phyloP scores from a whole-genome alignment of 2,329 filamentous ascomycete genomes.

The Talaromyces sp. region DNA sequence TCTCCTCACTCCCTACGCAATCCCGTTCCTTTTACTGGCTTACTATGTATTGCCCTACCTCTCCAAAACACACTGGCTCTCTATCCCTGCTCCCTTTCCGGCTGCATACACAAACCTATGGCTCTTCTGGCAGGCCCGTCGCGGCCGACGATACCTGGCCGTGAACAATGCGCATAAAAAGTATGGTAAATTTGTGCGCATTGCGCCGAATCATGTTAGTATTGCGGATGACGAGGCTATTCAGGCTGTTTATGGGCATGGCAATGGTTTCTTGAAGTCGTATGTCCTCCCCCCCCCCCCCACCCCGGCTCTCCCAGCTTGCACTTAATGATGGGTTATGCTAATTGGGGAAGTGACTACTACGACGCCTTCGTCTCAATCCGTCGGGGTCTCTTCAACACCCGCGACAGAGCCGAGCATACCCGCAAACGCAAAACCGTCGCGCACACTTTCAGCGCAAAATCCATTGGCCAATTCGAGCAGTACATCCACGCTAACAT shows the following conservation, averaged over 20 bases:
- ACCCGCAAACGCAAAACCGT: conserved; percentile 86
- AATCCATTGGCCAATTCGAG: conserved; percentile 80
- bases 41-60: conserved; percentile 61
- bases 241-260: conserved; percentile 72
- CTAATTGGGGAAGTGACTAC: conserved; percentile 61
- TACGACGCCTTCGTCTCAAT: conserved; percentile 93
- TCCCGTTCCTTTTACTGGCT: conserved; percentile 52
- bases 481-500: conserved; percentile 83
- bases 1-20: conserved; percentile 36
- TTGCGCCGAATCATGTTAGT: conserved; percentile 81
- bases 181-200: conserved; percentile 74
- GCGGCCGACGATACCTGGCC: conserved; percentile 61
- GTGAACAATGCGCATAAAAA: conserved; percentile 75
- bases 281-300: conserved; percentile 37
- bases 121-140: conserved; percentile 67
- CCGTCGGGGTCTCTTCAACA: conserved; percentile 83
- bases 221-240: conserved; percentile 80
- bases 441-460: conserved; percentile 80
- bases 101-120: conserved; percentile 75
- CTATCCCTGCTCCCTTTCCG: conserved; percentile 53
- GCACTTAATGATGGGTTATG: too few species aligned
- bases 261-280: conserved; percentile 72
- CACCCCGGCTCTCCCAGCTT: neutral
- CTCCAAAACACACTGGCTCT: conserved; percentile 53
- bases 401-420: conserved; percentile 76